Conservation (phyloP, 306 rosid species). For the Dryas octopetala region DNA sequence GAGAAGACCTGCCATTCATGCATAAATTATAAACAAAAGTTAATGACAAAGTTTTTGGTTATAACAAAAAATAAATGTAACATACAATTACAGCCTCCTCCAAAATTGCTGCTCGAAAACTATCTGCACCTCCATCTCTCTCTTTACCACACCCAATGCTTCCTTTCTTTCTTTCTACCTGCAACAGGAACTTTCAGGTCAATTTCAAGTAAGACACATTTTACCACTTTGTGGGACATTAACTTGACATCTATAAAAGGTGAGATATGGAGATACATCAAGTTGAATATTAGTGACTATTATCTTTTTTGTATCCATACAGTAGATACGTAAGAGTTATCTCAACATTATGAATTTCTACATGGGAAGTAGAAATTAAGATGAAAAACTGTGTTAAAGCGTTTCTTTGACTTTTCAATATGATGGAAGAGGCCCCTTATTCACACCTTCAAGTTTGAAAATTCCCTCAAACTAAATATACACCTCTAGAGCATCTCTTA, state of each 20-base stretch:
- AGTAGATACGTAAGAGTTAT: background rate
- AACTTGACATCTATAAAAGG: background rate
- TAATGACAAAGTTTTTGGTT: background rate
- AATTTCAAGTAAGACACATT: constrained; percentile 20
- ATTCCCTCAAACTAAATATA: background rate
- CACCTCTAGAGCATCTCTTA: too few species aligned
- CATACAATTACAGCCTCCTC: constrained; percentile 91
- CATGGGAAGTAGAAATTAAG: background rate
- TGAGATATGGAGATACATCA: background rate
- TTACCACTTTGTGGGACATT: background rate
- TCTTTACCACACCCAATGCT: constrained; percentile 59
- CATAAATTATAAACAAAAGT: constrained; percentile 32
- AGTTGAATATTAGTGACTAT: too few species aligned
- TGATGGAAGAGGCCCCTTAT: background rate
- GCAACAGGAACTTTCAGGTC: constrained; percentile 34
- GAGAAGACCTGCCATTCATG: constrained; percentile 80
- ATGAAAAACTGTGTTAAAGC: background rate
- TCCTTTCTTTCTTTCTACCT: constrained; percentile 63
- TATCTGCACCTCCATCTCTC: constrained; percentile 60
- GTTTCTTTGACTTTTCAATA: background rate
- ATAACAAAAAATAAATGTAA: constrained; percentile 22
- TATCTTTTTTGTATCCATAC: background rate
- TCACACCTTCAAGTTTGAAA: background rate
- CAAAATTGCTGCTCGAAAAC: constrained; percentile 64
- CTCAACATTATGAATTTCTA: background rate